phyloP scores from a whole-genome alignment of 176 grass and related monocot genomes.

The Carex kokanica region DNA sequence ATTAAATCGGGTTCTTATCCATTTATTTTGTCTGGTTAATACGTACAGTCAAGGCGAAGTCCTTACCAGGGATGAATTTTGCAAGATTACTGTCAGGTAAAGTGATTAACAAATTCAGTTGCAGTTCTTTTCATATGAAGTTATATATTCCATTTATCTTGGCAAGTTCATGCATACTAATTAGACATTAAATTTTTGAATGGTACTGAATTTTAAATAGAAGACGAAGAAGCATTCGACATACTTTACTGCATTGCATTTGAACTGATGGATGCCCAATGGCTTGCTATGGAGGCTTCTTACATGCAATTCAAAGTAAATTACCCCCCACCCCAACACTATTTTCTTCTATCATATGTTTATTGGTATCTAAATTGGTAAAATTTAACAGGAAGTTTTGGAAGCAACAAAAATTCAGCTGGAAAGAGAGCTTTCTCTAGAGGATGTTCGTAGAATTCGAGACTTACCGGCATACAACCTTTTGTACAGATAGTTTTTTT shows the following conservation, averaged over 20 bases:
- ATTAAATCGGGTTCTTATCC: background rate
- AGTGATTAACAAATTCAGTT: slow-evolving; percentile 1
- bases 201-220: slow-evolving; percentile 25
- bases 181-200: background rate
- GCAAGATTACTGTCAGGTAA: slow-evolving; percentile 62
- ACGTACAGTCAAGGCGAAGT: slow-evolving; percentile 56
- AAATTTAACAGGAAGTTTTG: slow-evolving; percentile 51
- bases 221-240: slow-evolving; percentile 89
- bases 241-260: slow-evolving; percentile 84
- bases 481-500: slow-evolving; percentile 48
- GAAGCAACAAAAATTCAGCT: slow-evolving; percentile 83
- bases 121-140: background rate
- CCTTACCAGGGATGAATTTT: slow-evolving; percentile 71
- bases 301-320: slow-evolving; percentile 93
- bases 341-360: background rate
- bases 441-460: slow-evolving; percentile 64
- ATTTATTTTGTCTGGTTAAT: background rate
- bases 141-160: background rate
- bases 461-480: slow-evolving; percentile 88
- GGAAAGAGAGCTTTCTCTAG: slow-evolving; percentile 78
- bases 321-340: background rate
- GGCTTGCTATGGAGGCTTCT: slow-evolving; percentile 83
- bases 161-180: slow-evolving; percentile 1
- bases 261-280: slow-evolving; percentile 96
- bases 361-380: background rate